Base-by-base conservation (phyloP, 78 protist species). In the Planoprotostelium fungivorum region DNA sequence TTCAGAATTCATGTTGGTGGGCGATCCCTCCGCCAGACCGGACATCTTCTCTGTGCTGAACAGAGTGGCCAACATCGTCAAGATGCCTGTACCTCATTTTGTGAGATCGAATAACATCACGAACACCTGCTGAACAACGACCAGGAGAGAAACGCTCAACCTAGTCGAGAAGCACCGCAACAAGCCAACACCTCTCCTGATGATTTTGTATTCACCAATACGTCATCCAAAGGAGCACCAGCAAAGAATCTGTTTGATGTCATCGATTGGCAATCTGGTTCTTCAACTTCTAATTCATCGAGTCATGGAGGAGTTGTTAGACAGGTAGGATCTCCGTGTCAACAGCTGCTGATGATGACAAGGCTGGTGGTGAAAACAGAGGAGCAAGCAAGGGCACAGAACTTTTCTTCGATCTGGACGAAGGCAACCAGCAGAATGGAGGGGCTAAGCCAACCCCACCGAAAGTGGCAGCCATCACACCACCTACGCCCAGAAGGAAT, bases 11-110 rank as follows among this genome's bases (percentile, higher is more conserved):
- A 1, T 51, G 0, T 63, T 93, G 10, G 89, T 90, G 35, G 35
- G 92, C 9, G 90, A 89, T 73, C 95, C 95, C 38, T 34, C 1
- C 29, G 87, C 88, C 83, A 35, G 95, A 35, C 95, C 95, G 73
- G 37, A 90, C 36, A 89, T 93, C 37, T 36, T 35, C 31, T 89
- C 86, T 38, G 89, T 93, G 28, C 84, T 89, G 28, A 25, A 84
- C 0, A 34, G 35, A 31, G 37, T 92, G n/a, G 63, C 86, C 16
- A 88, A 84, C 28, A 63, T 89, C 35, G 37, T 5, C 16, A 51
- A 51, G 16, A 5, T 25, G 73, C 5, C 73, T 25, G 31, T 16
- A 25, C 73, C 73, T 16, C 73, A 51, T 16, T 51, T 25, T 51
- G 73, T 51, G 84, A 63, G 89, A 90, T 38, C 36, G 84, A 9